Evolutionary conservation across 768 basidiomycete genomes (phyloP).

Genomic region (Lyophyllum semitale): DNA sequence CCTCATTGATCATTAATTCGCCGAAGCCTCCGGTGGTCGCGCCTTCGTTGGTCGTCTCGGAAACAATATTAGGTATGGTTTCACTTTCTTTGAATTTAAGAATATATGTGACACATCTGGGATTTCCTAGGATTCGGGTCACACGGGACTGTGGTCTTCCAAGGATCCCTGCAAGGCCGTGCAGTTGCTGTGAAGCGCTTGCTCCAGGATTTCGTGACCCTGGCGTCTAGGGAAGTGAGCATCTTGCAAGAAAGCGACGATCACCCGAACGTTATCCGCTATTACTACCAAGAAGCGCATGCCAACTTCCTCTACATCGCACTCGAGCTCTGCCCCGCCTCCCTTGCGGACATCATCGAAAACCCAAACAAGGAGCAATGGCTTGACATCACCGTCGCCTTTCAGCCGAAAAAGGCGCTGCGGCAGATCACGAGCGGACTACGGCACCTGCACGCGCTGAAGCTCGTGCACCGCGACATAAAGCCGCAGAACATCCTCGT

Average conservation of each 20-base stretch:
- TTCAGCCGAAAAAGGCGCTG: slow-evolving; percentile 88
- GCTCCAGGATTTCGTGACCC: slow-evolving; percentile 91
- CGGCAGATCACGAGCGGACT: slow-evolving; percentile 86
- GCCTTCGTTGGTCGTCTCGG: slow-evolving; percentile 70
- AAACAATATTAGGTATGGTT: slow-evolving; percentile 68
- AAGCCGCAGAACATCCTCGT: slow-evolving; percentile 98
- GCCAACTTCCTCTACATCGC: slow-evolving; percentile 97
- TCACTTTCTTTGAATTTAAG: background rate
- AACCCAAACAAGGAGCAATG: slow-evolving; percentile 66
- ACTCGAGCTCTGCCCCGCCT: slow-evolving; percentile 90
- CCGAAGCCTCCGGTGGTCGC: slow-evolving; percentile 26
- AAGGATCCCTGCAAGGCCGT: slow-evolving; percentile 94
- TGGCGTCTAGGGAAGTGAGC: slow-evolving; percentile 91
- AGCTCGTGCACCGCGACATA: slow-evolving; percentile 97
- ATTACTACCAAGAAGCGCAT: slow-evolving; percentile 95
- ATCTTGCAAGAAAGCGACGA: slow-evolving; percentile 97
- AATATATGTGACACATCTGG: slow-evolving; percentile 4
- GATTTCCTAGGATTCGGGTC: slow-evolving; percentile 80
- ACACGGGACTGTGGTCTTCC: slow-evolving; percentile 94
- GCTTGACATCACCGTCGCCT: slow-evolving; percentile 74
- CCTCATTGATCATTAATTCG: slow-evolving; percentile 25
- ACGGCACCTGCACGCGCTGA: slow-evolving; percentile 88
- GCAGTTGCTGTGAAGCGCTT: slow-evolving; percentile 98
- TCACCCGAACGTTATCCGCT: slow-evolving; percentile 97
- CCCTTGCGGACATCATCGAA: slow-evolving; percentile 86